A percentile compares a stretch with the other conserved stretches of the same genome.
Evolutionary conservation across 2,329 filamentous ascomycete species (phyloP).

Genomic region (Ophiognomonia clavigignenti-juglandacearum): DNA sequence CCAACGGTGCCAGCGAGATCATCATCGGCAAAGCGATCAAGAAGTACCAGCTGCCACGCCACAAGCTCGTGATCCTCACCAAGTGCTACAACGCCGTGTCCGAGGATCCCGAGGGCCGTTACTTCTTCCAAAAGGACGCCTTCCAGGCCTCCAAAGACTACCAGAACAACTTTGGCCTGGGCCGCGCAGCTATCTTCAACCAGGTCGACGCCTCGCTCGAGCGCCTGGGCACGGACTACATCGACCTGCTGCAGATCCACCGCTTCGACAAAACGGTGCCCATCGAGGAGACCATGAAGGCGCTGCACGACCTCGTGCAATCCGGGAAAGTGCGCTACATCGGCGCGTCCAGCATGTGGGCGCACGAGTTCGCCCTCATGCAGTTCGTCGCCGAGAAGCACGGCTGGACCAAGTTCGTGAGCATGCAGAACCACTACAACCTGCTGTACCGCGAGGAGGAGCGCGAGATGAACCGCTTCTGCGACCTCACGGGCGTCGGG

Average conservation of each 20-base stretch:
- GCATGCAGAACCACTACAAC: conserved; percentile 55
- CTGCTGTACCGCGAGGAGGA: conserved; percentile 60
- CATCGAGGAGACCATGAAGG: conserved; percentile 58
- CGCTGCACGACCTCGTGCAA: conserved; percentile 54
- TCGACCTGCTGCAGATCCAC: conserved; percentile 61
- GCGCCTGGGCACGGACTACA: conserved; percentile 29
- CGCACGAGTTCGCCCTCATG: conserved; percentile 47
- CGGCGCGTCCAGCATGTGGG: conserved; percentile 46
- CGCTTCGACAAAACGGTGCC: conserved; percentile 47
- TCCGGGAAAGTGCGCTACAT: conserved; percentile 54
- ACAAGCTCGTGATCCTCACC: conserved; percentile 61
- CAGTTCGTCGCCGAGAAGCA: conserved; percentile 53
- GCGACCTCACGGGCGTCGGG: not conserved
- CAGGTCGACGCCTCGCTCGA: conserved; percentile 32
- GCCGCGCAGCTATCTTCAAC: conserved; percentile 34
- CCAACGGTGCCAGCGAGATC: conserved; percentile 58
- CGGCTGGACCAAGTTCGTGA: conserved; percentile 56
- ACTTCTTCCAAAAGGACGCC: conserved; percentile 19
- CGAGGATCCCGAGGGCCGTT: conserved; percentile 29
- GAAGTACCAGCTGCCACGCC: conserved; percentile 60
- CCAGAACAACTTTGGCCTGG: conserved; percentile 30
- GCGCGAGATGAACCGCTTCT: conserved; percentile 18
- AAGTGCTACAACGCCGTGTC: conserved; percentile 41
- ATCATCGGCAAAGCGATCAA: conserved; percentile 64
- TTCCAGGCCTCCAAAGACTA: conserved; percentile 32